phyloP scores from a whole-genome alignment of 345 rosid species.

The Atalantia buxifolia region DNA sequence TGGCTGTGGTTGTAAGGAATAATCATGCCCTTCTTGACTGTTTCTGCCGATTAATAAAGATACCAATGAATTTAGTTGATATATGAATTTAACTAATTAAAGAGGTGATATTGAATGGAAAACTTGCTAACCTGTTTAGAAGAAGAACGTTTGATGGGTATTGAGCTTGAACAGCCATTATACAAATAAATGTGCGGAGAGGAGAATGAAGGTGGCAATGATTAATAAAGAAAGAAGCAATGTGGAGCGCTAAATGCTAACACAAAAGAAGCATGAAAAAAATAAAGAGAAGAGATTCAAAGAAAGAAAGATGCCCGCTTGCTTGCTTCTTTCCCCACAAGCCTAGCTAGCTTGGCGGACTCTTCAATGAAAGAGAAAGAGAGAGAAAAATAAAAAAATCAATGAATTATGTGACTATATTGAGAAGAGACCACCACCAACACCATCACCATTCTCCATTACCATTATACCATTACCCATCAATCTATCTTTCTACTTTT shows the following conservation, averaged over 20 bases:
- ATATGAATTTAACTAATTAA: too few relatives aligned
- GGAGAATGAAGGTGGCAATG: not conserved
- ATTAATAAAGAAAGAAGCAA: constrained; percentile 15
- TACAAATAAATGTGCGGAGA: constrained; percentile 11
- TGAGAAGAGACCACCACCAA: constrained; percentile 11
- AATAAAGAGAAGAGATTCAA: not conserved
- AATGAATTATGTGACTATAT: not conserved
- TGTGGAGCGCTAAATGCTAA: constrained; percentile 29
- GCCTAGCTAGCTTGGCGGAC: constrained; percentile 32
- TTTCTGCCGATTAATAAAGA: constrained; percentile 35
- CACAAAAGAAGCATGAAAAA: constrained; percentile 43
- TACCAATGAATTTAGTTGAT: too few relatives aligned
- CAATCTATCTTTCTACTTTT: constrained; percentile 5
- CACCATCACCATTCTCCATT: not conserved
- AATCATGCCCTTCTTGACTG: constrained; percentile 66
- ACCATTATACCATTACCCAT: not conserved
- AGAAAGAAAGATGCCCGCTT: constrained; percentile 35
- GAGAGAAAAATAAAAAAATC: constrained; percentile 3
- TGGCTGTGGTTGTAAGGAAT: constrained; percentile 48
- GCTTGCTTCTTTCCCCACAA: constrained; percentile 2
- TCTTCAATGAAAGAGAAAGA: constrained; percentile 31
- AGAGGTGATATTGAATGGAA: not conserved
- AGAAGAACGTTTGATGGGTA: constrained; percentile 78
- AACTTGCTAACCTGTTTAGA: constrained; percentile 55
- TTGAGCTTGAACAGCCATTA: constrained; percentile 91